Evolutionary conservation across 306 rosid genomes (phyloP).

Genomic region (Benincasa hispida): DNA sequence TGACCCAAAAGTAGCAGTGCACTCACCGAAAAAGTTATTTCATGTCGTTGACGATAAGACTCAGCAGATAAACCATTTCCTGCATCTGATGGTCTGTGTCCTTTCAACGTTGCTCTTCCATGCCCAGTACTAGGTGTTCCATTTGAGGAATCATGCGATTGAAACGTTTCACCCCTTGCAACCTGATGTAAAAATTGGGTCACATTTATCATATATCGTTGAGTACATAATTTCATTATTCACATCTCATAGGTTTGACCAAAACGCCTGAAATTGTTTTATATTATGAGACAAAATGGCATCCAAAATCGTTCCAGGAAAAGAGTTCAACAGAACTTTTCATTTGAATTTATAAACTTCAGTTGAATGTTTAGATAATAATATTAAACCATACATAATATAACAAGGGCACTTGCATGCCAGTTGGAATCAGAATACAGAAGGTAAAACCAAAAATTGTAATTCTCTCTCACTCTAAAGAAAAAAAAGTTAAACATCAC

Average conservation of each 20-base stretch:
- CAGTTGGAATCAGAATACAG: background rate
- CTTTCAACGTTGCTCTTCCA: constrained; percentile 38
- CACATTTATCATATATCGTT: background rate
- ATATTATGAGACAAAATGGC: background rate
- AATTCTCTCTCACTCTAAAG: background rate
- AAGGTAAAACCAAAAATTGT: background rate
- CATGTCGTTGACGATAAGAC: constrained; percentile 72
- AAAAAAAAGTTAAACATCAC: background rate
- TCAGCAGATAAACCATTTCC: constrained; percentile 65
- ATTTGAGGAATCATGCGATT: constrained; percentile 32
- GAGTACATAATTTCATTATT: background rate
- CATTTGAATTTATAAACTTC: background rate
- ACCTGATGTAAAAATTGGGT: constrained; percentile 33
- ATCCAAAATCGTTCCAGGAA: background rate
- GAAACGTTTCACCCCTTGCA: constrained; percentile 30
- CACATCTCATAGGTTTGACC: background rate
- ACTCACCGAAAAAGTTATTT: constrained; percentile 75
- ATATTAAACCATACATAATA: background rate
- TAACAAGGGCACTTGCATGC: background rate
- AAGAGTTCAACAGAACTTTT: background rate
- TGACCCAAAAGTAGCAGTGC: background rate
- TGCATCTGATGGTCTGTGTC: constrained; percentile 38
- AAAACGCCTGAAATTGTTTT: background rate
- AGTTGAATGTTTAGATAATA: background rate
- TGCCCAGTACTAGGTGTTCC: constrained; percentile 31